Conservation (phyloP, 208 protist genomes). For the Wallacemonas sp. region DNA sequence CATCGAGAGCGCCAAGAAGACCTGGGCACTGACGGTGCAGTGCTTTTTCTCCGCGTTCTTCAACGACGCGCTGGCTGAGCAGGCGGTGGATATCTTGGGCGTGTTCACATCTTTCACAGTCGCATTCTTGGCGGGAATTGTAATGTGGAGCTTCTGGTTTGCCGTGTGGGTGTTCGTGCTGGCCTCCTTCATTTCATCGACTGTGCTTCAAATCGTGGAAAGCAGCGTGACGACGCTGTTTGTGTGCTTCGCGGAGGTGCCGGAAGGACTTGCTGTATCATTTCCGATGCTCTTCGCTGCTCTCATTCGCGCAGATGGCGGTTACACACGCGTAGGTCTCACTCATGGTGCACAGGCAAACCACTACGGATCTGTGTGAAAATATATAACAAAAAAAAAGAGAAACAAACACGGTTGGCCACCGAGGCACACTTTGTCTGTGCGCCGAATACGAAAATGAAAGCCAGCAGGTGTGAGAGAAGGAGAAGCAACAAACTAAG, state of each 20-base stretch:
- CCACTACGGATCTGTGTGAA: constrained; percentile 5
- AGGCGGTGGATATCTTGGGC: constrained; percentile 39
- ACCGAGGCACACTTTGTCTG: too few relatives aligned
- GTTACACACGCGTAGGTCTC: constrained; percentile 15
- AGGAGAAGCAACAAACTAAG: too few relatives aligned
- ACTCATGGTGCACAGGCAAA: background rate
- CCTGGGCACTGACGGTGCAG: constrained; percentile 60
- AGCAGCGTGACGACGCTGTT: constrained; percentile 77
- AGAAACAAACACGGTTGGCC: background rate
- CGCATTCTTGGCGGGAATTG: constrained; percentile 21
- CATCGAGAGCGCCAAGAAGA: constrained; percentile 68
- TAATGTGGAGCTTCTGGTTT: constrained; percentile 23
- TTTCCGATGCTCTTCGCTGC: constrained; percentile 57
- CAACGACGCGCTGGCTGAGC: constrained; percentile 68
- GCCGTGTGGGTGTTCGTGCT: constrained; percentile 36
- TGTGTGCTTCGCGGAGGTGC: constrained; percentile 86
- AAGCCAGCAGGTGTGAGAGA: too few relatives aligned
- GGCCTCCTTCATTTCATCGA: constrained; percentile 43
- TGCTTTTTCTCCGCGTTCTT: constrained; percentile 75
- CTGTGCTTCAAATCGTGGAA: constrained; percentile 51
- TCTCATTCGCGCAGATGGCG: constrained; percentile 38
- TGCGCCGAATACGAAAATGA: too few relatives aligned
- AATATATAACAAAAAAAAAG: background rate
- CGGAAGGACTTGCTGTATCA: constrained; percentile 57
- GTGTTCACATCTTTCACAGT: constrained; percentile 28